Evolutionary conservation across 331 rosid genomes (phyloP).

Genomic region (Prunus yedoensis): DNA sequence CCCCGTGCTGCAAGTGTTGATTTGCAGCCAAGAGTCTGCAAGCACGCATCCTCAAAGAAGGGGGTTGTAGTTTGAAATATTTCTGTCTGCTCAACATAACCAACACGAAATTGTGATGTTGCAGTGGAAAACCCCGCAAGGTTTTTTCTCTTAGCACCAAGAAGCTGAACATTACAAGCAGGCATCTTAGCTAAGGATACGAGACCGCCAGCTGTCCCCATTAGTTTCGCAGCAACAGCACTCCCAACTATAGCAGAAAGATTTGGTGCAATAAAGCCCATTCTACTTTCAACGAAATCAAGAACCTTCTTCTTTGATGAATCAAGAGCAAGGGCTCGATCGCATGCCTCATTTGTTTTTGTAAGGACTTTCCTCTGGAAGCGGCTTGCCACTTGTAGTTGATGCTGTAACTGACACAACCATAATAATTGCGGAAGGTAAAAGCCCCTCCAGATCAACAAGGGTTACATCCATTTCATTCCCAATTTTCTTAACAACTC

Average conservation of each 20-base stretch:
- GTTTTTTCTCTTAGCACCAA: conserved; percentile 88
- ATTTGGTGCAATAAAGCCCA: conserved; percentile 95
- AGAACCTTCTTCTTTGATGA: conserved; percentile 84
- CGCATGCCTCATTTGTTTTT: conserved; percentile 83
- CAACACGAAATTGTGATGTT: conserved; percentile 83
- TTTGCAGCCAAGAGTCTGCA: conserved; percentile 73
- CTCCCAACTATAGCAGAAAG: conserved; percentile 85
- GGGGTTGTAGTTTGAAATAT: conserved; percentile 82
- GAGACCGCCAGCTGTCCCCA: conserved; percentile 94
- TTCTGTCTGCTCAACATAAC: conserved; percentile 85
- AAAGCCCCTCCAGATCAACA: conserved; percentile 88
- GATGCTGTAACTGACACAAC: conserved; percentile 96
- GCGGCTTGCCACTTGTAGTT: conserved; percentile 96
- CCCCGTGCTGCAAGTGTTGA: conserved; percentile 86
- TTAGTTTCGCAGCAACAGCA: conserved; percentile 92
- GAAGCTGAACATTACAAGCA: conserved; percentile 96
- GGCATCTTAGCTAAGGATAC: conserved; percentile 83
- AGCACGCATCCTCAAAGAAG: conserved; percentile 79
- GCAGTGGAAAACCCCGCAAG: conserved; percentile 95
- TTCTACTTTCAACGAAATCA: conserved; percentile 90
- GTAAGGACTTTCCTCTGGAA: conserved; percentile 74
- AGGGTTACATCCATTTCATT: conserved; percentile 86
- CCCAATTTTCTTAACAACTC: no score
- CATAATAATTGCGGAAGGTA: conserved; percentile 90
- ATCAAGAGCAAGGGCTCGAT: conserved; percentile 89